Conservation (phyloP, 768 basidiomycete species). For the Suillus clintonianus region DNA sequence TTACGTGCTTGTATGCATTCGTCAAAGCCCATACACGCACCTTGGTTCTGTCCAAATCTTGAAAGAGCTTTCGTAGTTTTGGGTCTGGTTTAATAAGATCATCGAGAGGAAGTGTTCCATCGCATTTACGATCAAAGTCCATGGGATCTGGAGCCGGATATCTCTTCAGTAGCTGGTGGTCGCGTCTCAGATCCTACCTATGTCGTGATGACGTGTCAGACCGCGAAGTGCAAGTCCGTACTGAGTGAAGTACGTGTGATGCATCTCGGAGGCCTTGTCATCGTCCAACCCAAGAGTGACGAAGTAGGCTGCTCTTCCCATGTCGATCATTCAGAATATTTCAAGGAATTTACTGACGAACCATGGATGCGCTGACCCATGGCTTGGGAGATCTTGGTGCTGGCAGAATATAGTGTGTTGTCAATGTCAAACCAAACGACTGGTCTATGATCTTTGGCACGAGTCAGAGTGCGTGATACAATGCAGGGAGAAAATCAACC, state of each 20-base stretch:
- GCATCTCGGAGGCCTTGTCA: conserved; percentile 68
- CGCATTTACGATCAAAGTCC: conserved; percentile 84
- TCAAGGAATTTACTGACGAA: conserved; percentile 26
- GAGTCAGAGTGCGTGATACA: conserved; percentile 5
- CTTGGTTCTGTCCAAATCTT: conserved; percentile 79
- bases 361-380: conserved; percentile 84
- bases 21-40: conserved; percentile 84
- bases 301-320: conserved; percentile 62
- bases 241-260: conserved; percentile 71
- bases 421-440: conserved; percentile 86
- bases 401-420: conserved; percentile 84
- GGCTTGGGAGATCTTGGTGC: conserved; percentile 68
- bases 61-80: conserved; percentile 60
- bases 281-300: conserved; percentile 65
- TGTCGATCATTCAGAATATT: not conserved
- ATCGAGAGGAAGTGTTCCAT: conserved; percentile 81
- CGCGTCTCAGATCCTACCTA: conserved; percentile 43
- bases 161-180: not conserved
- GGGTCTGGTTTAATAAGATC: conserved; percentile 72
- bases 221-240: conserved; percentile 86
- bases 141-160: conserved; percentile 59
- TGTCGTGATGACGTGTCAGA: conserved; percentile 70
- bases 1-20: conserved; percentile 77
- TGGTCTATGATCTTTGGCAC: conserved; percentile 49
- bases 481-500: conserved; percentile 13